Percentiles rank a stretch among this genome's conserved stretches.
phyloP scores from a whole-genome alignment of 2,329 filamentous ascomycete genomes.

The Geosmithia morbida region DNA sequence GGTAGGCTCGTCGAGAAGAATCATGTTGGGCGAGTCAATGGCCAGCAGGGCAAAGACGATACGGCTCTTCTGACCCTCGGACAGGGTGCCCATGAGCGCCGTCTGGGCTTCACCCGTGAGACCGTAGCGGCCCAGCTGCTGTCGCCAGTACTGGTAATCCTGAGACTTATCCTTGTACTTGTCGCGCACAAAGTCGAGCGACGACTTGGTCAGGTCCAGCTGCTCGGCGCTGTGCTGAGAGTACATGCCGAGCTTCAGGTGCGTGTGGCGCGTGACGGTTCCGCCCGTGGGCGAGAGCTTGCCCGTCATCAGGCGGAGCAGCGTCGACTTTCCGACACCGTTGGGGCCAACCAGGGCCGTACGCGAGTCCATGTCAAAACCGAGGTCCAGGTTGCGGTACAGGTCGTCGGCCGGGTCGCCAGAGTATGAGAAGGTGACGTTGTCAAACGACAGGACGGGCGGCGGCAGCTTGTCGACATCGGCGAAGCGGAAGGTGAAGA shows the following conservation, averaged over 20 bases:
- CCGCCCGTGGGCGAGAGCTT: slow-evolving; percentile 78
- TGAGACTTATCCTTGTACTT: slow-evolving; percentile 82
- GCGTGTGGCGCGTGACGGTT: slow-evolving; percentile 79
- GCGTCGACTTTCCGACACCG: slow-evolving; percentile 96
- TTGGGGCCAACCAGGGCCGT: slow-evolving; percentile 95
- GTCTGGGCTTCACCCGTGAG: slow-evolving; percentile 89
- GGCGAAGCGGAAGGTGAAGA: slow-evolving; percentile 97
- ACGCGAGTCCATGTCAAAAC: slow-evolving; percentile 99
- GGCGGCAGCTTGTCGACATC: slow-evolving; percentile 99
- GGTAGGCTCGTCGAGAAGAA: slow-evolving; percentile 94
- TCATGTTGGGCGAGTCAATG: slow-evolving; percentile 94
- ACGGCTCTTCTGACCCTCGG: slow-evolving; percentile 94
- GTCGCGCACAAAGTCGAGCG: slow-evolving; percentile 93
- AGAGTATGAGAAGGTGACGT: slow-evolving; percentile 97
- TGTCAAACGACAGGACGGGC: slow-evolving; percentile 88
- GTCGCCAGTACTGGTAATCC: slow-evolving; percentile 99
- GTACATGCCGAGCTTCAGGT: slow-evolving; percentile 97
- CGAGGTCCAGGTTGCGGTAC: slow-evolving; percentile 92
- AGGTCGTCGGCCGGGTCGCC: slow-evolving; percentile 80
- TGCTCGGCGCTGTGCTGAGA: slow-evolving; percentile 97
- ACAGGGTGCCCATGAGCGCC: slow-evolving; percentile 92
- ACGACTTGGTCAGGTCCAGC: slow-evolving; percentile 94
- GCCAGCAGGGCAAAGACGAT: slow-evolving; percentile 95
- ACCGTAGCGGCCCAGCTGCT: slow-evolving; percentile 91
- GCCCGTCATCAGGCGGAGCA: slow-evolving; percentile 92